Base-by-base conservation (phyloP, 805 yeast species). In the Zygosaccharomyces lentus region DNA sequence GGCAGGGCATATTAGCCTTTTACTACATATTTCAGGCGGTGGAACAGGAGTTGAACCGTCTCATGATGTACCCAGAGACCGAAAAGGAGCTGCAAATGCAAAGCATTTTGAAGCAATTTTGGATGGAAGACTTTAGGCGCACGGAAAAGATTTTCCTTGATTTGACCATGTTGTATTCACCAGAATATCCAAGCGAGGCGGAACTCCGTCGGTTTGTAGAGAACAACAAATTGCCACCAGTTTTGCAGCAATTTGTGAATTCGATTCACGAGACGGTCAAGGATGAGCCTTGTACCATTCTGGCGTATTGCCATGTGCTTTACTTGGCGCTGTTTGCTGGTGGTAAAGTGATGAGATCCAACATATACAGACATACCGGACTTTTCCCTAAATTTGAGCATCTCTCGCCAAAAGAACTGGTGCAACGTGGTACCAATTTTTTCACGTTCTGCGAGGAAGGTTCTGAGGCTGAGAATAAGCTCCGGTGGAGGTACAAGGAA, bases 281-380 rank as follows among this genome's bases (percentile, higher is more conserved):
- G 35, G 80, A 75, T 37, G 81, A 82, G 58, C 95, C 96, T 6
- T 78, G 84, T 54, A 65, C 85, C 16, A 65, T 87, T 30, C 70
- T 87, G 38, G 93, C 95, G 4, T 87, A 87, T 64, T 78, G 87
- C 70, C 96, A 87, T 62, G 93, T 85, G 39, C 75, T 87, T 79
- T 87, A 87, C 66, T 68, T 87, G 59, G 95, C 93, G 0, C 73
- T 87, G 41, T 87, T 87, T 69, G 95, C 95, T 1, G 96, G 96
- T 41, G 95, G 95, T 13, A 73, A 81, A 51, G 72, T 87, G 27
- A 74, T 87, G 78, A 70, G 82, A 49, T 80, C 89, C 0, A 76
- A 81, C 13, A 66, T 87, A 24, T 71, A 81, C 41, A 78, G 75
- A 57, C 82, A 88, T 19, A 68, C 82, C 5, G 87, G 89, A 2